Base-by-base conservation (phyloP, 2,329 filamentous ascomycete species). In the Pseudogymnoascus sp. region DNA sequence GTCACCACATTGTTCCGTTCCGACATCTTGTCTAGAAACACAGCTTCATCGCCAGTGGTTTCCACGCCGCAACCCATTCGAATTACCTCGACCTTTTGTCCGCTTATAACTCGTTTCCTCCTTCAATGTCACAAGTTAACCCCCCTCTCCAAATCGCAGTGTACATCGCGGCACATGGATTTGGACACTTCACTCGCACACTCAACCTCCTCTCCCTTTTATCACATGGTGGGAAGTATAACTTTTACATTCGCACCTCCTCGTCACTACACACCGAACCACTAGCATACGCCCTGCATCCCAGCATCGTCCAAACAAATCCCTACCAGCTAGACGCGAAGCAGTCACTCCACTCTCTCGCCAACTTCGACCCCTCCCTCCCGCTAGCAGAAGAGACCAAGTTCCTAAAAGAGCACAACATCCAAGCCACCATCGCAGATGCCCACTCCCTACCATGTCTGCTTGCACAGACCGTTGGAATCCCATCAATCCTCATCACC, bases 131-230 rank as follows among this genome's bases (percentile, higher is more conserved):
- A 34, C 49, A 34, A 8, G n/a, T 21, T 21, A 0, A n/a, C 56
- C 62, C 63, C 60, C 64, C 64, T 65, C 62, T 66, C 60, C 67
- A 65, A 56, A 65, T 65, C 59, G 61, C 61, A 59, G 63, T 66
- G 14, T 63, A 64, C 18, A 61, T 64, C 28, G 62, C 62, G 8
- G 59, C 60, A 34, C 56, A 63, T 62, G 63, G 53, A 42, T 63
- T 59, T 21, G 61, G 62, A 12, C 61, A 65, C 28, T 28, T 76
- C 74, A 59, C 74, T 62, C 18, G 77, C 76, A 72, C 78, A 77
- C 21, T 71, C 72, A 25, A 72, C 69, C 64, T 79, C 75, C 14
- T 70, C 68, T 5, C 74, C 73, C 46, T 66, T 60, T 12, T 67
- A 68, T 63, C 68, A 46, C n/a, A 59, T 3, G 59, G 7, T 31